These are phyloP conservation scores for Ophiognomonia clavigignenti-juglandacearum DNA, from an alignment of 2,329 filamentous ascomycete species.

Conservation along the genomic window DNA sequence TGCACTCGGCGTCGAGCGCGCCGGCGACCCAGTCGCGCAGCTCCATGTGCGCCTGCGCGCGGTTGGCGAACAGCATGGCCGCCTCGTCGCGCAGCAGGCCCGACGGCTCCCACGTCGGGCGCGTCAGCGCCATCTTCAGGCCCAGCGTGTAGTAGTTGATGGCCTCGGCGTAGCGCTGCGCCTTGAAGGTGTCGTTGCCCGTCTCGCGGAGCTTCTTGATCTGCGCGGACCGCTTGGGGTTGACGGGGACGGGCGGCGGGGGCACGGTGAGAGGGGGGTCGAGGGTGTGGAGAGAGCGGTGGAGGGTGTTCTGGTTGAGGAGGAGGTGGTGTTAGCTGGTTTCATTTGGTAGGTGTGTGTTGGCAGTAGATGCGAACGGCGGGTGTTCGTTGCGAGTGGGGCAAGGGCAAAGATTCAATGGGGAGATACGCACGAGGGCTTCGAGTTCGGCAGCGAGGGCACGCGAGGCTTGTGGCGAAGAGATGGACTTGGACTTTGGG, in stretches of 20 bases:
- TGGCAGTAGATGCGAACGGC: no score
- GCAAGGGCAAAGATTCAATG: no score
- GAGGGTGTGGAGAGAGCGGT: slow-evolving; percentile 66
- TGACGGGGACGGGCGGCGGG: slow-evolving; percentile 82
- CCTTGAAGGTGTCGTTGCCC: slow-evolving; percentile 79
- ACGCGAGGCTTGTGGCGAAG: slow-evolving; percentile 30
- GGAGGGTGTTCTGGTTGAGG: slow-evolving; percentile 78
- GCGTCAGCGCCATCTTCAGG: slow-evolving; percentile 77
- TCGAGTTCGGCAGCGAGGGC: slow-evolving; percentile 37
- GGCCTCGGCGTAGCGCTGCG: slow-evolving; percentile 69
- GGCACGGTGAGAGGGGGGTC: slow-evolving; percentile 62
- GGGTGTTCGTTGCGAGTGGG: no score
- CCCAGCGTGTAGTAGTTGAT: slow-evolving; percentile 79
- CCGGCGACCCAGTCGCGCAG: slow-evolving; percentile 79
- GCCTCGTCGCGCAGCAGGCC: slow-evolving; percentile 82
- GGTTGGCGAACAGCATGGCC: slow-evolving; percentile 73
- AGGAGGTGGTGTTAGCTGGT: no score
- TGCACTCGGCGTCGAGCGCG: slow-evolving; percentile 80
- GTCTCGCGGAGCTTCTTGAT: slow-evolving; percentile 87
- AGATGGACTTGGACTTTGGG: slow-evolving; percentile 72
- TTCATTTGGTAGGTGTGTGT: no score
- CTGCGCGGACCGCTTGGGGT: slow-evolving; percentile 84
- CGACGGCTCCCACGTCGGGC: slow-evolving; percentile 84
- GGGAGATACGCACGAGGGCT: not conserved
- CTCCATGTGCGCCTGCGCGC: slow-evolving; percentile 86